Percentiles rank a stretch among this genome's conserved stretches.
These are phyloP conservation scores for Naegleria gruberi DNA, from an alignment of 208 protist genomes.

Conservation along the genomic window DNA sequence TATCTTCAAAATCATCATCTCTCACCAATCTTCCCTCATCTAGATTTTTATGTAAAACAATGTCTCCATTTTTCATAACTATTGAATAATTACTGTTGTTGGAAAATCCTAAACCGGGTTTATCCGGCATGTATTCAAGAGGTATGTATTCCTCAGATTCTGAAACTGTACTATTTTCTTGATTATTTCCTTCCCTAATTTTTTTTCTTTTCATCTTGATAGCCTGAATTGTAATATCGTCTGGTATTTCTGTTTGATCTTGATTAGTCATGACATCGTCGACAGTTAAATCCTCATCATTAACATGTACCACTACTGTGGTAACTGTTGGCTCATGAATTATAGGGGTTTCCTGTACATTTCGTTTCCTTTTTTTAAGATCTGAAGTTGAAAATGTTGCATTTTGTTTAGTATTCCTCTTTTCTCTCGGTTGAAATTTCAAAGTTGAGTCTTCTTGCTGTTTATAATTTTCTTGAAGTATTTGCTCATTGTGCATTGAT, in stretches of 20 bases:
- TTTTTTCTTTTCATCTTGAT: slow-evolving; percentile 9
- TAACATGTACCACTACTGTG: neutral
- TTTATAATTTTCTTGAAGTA: too few relatives aligned
- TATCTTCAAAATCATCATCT: neutral
- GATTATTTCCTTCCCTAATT: neutral
- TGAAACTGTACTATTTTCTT: neutral
- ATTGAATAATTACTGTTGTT: neutral
- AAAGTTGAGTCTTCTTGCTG: too few relatives aligned
- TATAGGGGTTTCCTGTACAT: neutral
- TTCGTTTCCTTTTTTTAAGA: neutral
- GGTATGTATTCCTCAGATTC: neutral
- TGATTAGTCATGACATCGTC: neutral
- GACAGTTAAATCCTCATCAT: neutral
- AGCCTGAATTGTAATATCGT: neutral
- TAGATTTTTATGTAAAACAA: neutral
- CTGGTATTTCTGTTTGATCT: neutral
- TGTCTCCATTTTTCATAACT: neutral
- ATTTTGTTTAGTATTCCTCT: neutral
- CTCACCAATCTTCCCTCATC: neutral
- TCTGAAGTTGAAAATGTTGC: neutral
- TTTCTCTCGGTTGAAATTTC: neutral
- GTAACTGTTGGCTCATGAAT: neutral
- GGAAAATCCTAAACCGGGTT: neutral
- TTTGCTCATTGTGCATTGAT: too few relatives aligned
- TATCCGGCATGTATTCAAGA: neutral